These are phyloP conservation scores for Neurospora hispaniola DNA, from an alignment of 495 filamentous ascomycete species.

Conservation along the genomic window DNA sequence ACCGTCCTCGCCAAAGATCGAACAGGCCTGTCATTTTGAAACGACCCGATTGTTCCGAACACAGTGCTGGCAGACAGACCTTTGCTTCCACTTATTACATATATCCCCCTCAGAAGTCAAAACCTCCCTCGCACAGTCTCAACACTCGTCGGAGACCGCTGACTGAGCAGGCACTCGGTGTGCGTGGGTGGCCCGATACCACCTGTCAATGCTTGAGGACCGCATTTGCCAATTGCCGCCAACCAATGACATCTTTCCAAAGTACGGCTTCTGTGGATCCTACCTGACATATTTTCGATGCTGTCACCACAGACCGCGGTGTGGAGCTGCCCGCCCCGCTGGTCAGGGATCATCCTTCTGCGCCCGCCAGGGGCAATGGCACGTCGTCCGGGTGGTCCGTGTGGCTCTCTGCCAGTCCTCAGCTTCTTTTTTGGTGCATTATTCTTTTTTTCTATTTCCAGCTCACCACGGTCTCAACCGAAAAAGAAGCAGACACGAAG, in stretches of 20 bases:
- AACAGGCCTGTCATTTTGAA: slow-evolving; percentile 4
- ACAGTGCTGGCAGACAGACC: slow-evolving; percentile 4
- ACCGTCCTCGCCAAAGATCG: background rate
- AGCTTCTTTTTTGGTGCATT: background rate
- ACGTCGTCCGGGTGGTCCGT: background rate
- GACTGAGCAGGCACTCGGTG: background rate
- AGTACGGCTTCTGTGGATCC: background rate
- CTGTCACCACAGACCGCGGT: background rate
- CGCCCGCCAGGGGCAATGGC: background rate
- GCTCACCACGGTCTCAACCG: background rate
- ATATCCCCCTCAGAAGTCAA: background rate
- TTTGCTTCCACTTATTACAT: background rate
- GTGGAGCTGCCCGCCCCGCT: background rate
- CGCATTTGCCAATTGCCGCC: background rate
- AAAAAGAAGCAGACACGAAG: background rate
- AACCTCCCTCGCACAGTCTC: background rate
- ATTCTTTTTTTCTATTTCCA: background rate
- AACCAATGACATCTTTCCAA: background rate
- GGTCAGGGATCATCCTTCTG: background rate
- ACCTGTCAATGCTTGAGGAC: background rate
- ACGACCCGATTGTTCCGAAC: slow-evolving; percentile 9
- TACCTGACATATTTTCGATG: background rate
- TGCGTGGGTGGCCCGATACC: background rate
- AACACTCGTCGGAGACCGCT: background rate
- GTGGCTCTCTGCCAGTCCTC: background rate